Base-by-base conservation (phyloP, 495 filamentous ascomycete genomes). In the Podospora tetraspora region DNA sequence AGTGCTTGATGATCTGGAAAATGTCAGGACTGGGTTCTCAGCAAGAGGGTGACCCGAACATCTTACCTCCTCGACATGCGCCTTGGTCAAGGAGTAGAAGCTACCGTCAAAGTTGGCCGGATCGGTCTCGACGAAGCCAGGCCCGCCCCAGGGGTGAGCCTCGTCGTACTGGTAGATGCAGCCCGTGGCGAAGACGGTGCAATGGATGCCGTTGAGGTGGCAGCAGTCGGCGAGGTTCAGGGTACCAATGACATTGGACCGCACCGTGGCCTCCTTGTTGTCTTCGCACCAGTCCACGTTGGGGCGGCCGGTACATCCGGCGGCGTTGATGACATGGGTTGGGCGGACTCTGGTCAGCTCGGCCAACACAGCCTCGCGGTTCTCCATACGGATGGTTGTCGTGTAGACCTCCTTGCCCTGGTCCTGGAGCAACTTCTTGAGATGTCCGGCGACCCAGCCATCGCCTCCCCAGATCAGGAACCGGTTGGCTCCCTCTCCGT, bases 271-370 rank as follows among this genome's bases (percentile, higher is more conserved):
- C 74, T 88, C 83, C 75, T 82, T 87, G 77, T 89, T 85, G 72
- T 88, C 86, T 77, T 90, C 87, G 71, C 87, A 90, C 87, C 87
- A 89, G 77, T 89, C 87, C 72, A 90, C 87, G 69, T 90, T 90
- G 63, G 87, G 87, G 23, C 87, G 84, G 56, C 87, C 87, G n/a
- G 87, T 90, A 69, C 84, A 87, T 30, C 87, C 87, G 59, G 87
- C 87, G 68, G 84, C 84, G 73, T 89, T 89, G 58, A 90, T 75
- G 34, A 89, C 86, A 68, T 89, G 86, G 4, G 85, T 88, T 59
- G 87, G 87, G 72, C 84, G 84, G 70, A 87, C 75, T 65, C 75
- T 79, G 65, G 87, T 80, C 24, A 90, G 80, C 69, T 86, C 83
- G 25, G 79, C 79, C 58, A 85, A 71, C 66, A 88, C 86, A 65